Base-by-base conservation (phyloP, 2,329 filamentous ascomycete species). In the Trichoderma citrinoviride region DNA sequence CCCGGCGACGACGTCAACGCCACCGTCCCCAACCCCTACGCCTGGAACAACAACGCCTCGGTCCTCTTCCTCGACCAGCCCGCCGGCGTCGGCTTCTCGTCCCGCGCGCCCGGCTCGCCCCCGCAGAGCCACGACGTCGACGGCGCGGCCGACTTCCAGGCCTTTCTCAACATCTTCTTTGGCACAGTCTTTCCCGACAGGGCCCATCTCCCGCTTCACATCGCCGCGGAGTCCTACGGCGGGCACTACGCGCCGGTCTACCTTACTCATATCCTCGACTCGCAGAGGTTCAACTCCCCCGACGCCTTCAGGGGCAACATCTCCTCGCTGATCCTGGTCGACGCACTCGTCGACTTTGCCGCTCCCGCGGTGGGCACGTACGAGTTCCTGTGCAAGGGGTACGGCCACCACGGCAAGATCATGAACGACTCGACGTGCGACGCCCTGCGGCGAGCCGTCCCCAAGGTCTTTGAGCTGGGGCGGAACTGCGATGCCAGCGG, bases 401-500 rank as follows among this genome's bases (percentile, higher is more conserved):
- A 33, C 6, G 21, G 62, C 47, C 8, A 43, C 19, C 46, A 66
- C 64, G 29, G 50, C 44, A 41, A 53, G 41, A 23, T 73, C 2
- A 23, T 71, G 21, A 70, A 69, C 23, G 64, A 56, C 17, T 68
- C 61, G 23, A 55, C 43, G 7, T 73, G 71, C 49, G 68, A 65
- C 27, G 2, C n/a, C 7, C 68, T 72, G 67, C 79, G 80, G 2
- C 71, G 74, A 4, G 77, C 78, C 50, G 71, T 83, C 33, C 80
- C 81, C 5, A 76, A 81, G 21, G 80, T 79, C 67, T 76, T 81
- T 69, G 72, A 78, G 1, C 72, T 83, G 0, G 68, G 72, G 1
- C 37, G 54, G 19, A 53, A 92, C 64, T 97, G 97, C 76, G 93
- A 93, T 77, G 84, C 96, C 68, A 96, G 92, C 58, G 92, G 96